Base-by-base conservation (phyloP, 1,284 basidiomycete species). In the Apiotrichum domesticum region DNA sequence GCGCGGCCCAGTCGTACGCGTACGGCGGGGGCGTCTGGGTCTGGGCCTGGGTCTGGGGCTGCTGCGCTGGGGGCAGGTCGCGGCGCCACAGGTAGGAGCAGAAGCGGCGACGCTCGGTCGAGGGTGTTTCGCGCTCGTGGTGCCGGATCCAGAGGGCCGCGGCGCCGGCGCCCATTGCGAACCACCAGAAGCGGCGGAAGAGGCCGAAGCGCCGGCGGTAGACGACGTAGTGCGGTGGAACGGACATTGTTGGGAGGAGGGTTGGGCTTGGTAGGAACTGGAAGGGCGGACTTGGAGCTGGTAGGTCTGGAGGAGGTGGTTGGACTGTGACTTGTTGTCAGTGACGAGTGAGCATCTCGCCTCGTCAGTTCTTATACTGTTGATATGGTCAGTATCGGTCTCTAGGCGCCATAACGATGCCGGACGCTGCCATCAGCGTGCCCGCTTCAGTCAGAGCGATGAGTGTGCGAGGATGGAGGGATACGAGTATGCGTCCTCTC, bases 141-240 rank as follows among this genome's bases (percentile, higher is more conserved):
- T 41, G 35, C 44, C 37, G 52, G n/a, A 41, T 45, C 55, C 49
- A 52, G n/a, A 46, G 40, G 5, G 50, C 15, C 21, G 50, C 55
- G 10, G 46, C 50, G 11, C 45, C 46, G 33, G 46, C 55, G 15
- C 55, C 55, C 34, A 56, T 29, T 39, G 35, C 55, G 41, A 56
- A 56, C 55, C 55, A 56, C 39, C 37, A 47, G 32, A 56, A 33
- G 35, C 55, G 55, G 45, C 55, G 49, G 34, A 47, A 41, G 35
- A 46, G 3, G 45, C 50, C 50, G 35, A 52, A 52, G 11, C 50
- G 50, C 15, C 50, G 46, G 39, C 44, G 52, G 39, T 54, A 48
- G 33, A 43, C 32, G 41, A 34, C 32, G 13, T 43, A 37, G 50
- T 44, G 50, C n/a, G 37, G 48, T 7, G 35, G 39, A 4, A 6